phyloP scores from a whole-genome alignment of 208 protist species.

The Acanthamoeba quina region DNA sequence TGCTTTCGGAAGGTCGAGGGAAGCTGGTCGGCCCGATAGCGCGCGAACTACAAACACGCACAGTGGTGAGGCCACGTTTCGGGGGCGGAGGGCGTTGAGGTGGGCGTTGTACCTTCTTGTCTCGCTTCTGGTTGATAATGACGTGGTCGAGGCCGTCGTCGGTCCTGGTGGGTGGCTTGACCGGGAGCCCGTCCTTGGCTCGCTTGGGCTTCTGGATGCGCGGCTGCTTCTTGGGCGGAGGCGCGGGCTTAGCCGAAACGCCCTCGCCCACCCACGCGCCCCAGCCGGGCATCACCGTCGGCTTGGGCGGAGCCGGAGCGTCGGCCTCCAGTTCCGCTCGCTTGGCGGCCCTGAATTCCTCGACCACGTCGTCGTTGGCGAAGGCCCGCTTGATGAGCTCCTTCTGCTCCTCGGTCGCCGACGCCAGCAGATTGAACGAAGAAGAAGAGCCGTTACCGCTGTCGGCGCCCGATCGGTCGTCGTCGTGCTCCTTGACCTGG shows the following conservation, averaged over 20 bases:
- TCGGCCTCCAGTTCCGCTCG: background rate
- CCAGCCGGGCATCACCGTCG: slow-evolving; percentile 58
- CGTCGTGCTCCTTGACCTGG: slow-evolving; percentile 27
- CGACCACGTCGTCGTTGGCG: slow-evolving; percentile 73
- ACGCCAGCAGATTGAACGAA: slow-evolving; percentile 66
- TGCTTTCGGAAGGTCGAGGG: slow-evolving; percentile 9
- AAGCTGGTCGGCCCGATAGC: slow-evolving; percentile 57
- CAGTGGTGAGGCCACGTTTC: background rate
- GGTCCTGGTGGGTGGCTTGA: slow-evolving; percentile 20
- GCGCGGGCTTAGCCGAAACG: background rate
- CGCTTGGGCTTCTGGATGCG: slow-evolving; percentile 70
- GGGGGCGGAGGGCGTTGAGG: background rate
- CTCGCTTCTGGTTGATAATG: slow-evolving; percentile 76
- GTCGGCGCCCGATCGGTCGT: slow-evolving; percentile 47
- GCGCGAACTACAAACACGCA: background rate
- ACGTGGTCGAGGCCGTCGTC: slow-evolving; percentile 68
- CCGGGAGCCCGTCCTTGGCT: background rate
- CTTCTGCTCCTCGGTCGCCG: slow-evolving; percentile 73
- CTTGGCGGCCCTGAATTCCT: slow-evolving; percentile 68
- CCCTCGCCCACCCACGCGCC: slow-evolving; percentile 68
- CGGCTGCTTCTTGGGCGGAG: slow-evolving; percentile 9
- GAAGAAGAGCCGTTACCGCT: background rate
- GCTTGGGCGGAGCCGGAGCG: background rate
- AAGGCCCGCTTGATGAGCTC: slow-evolving; percentile 75
- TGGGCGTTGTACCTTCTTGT: slow-evolving; percentile 39